Evolutionary conservation across 2,329 filamentous ascomycete genomes (phyloP), one percentile per base, ranked within the genome.

Genomic region (Stachybotrys echinatus): DNA sequence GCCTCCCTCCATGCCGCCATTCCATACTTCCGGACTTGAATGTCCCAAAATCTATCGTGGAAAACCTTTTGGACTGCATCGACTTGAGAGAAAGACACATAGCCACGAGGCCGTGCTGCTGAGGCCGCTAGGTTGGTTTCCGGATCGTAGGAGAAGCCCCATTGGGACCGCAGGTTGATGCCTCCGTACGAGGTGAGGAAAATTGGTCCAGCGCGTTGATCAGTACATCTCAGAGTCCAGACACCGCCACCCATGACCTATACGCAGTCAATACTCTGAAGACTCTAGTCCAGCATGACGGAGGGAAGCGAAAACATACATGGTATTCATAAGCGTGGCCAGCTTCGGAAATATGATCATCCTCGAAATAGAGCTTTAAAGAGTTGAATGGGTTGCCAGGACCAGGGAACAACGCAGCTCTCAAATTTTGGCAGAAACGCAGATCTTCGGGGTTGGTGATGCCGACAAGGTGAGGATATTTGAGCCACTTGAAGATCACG

Each of bases 1-100:
- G 52, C 19, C 18, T 55, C 50, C 6, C 54, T 54, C 12, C 63
- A 27, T 5, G 61, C 58, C 2, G 55, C 50, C 18, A 52, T 47
- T 10, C 64, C 63, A 23, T 58, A 65, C 20, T 54, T 62, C 2
- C 20, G 21, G 1, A 66, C 49, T 7, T 55, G 49, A 12, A 48
- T 52, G 17, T 55, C 42, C 64, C 64, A 66, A 50, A 63, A 66
- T 7, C 50, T 52, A 10, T 58, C 48, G 0, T 45, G 54, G 45
- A 65, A 66, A 34, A 55, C 49, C 10, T 54, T 54, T 6, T 51
- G 42, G 1, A 55, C 40, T 7, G 56, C 52, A 2, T 50, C 48
- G 19, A 57, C 47, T 12, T 52, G 54, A 4, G 54, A 23, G 22
- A 51, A 60, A 18, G 56, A 52, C 10, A 14, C 47, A 42, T 54